phyloP scores from a whole-genome alignment of 768 basidiomycete genomes.

The Russula vinacea region DNA sequence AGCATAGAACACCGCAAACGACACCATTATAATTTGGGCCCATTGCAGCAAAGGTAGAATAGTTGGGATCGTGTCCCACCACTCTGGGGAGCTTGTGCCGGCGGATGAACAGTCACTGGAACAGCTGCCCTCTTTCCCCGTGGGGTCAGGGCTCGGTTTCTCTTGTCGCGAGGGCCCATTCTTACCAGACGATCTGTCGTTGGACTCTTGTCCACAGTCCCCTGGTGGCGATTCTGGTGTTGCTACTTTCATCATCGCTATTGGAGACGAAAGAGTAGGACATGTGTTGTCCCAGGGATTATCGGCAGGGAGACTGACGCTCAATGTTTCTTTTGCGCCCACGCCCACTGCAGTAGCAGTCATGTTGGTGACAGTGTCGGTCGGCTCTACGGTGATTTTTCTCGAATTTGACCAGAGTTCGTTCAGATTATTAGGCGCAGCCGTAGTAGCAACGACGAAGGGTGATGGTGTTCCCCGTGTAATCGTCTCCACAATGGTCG shows the following conservation, averaged over 20 bases:
- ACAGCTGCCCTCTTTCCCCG: no score
- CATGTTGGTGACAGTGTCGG: not conserved
- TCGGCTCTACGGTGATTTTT: not conserved
- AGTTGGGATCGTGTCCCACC: not conserved
- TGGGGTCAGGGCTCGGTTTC: not conserved
- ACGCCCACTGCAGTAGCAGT: not conserved
- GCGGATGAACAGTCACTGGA: no score
- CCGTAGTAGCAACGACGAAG: not conserved
- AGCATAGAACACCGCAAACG: not conserved
- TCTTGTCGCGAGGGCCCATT: no score
- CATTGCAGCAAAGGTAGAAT: not conserved
- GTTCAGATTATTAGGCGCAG: not conserved
- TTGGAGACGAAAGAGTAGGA: no score
- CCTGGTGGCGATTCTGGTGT: not conserved
- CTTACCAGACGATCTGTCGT: not conserved
- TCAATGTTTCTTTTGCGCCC: not conserved
- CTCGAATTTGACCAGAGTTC: not conserved
- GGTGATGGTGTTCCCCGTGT: not conserved
- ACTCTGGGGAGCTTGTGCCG: not conserved
- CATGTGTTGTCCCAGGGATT: not conserved
- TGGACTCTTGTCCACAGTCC: not conserved
- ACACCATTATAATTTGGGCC: not conserved
- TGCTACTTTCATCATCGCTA: not conserved
- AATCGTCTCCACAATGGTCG: not conserved
- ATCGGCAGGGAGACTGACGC: not conserved